Evolutionary conservation across 768 basidiomycete species (phyloP).

Genomic region (Tulasnella sp.): DNA sequence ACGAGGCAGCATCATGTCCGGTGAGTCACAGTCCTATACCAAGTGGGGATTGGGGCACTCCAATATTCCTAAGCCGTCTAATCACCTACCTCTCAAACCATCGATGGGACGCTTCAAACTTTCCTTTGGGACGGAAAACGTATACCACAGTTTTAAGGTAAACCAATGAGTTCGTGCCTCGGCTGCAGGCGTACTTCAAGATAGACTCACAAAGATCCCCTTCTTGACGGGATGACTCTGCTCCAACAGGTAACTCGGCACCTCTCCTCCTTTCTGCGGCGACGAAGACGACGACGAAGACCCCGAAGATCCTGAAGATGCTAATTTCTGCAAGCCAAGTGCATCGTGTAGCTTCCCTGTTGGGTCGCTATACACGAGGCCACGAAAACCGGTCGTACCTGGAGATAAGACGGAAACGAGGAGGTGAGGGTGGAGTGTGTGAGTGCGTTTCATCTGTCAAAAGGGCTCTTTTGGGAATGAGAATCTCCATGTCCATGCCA

Average conservation of each 20-base stretch:
- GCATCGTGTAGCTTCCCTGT: slow-evolving; percentile 8
- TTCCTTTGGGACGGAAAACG: not conserved
- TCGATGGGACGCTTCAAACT: slow-evolving; percentile 6
- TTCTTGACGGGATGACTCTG: not conserved
- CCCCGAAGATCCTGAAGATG: not conserved
- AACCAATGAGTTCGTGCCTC: too few relatives aligned
- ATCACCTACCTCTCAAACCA: not conserved
- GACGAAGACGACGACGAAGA: not conserved
- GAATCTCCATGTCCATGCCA: not conserved
- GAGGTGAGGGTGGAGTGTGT: not conserved
- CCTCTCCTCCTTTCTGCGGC: not conserved
- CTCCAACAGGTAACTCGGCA: slow-evolving; percentile 1
- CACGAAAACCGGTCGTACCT: slow-evolving; percentile 7
- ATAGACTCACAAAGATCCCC: slow-evolving; percentile 4
- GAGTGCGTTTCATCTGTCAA: too few relatives aligned
- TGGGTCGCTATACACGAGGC: slow-evolving; percentile 8
- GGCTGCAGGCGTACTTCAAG: not conserved
- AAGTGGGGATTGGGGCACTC: not conserved
- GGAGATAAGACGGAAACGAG: not conserved
- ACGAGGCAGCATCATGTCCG: too few relatives aligned
- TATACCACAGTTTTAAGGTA: too few relatives aligned
- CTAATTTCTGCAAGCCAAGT: not conserved
- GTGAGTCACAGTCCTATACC: too few relatives aligned
- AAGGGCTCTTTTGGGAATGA: not conserved
- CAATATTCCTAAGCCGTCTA: not conserved